Base-by-base conservation (phyloP, 2,329 filamentous ascomycete genomes). In the Aspergillus piperis region DNA sequence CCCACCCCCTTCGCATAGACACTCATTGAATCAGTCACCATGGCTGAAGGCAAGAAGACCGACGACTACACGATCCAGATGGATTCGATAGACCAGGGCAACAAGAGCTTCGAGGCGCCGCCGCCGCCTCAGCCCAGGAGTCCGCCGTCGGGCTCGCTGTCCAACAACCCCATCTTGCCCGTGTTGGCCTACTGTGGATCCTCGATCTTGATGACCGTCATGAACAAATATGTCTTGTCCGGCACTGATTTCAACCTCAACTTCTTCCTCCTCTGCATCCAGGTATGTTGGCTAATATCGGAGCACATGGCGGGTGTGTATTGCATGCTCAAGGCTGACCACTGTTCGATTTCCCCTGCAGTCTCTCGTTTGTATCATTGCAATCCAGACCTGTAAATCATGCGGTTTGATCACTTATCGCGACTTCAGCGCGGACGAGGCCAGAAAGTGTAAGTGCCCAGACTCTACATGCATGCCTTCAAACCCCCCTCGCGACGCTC, bases 181-280 rank as follows among this genome's bases (percentile, higher is more conserved):
- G 90, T 99, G 70, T 74, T 96, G 66, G 87, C 91, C 52, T 99
- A 99, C 83, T 99, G 95, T 78, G 83, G 90, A 71, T 91, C 94
- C 56, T 97, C 93, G n/a, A 99, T 99, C 74, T 86, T 94, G 77
- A 99, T 99, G 95, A 99, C 95, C 7, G 91, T 97, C n/a, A 95
- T 96, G 77, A 99, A 99, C 82, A 99, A 99, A 84, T 99, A 96
- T 77, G 93, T 97, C 64, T 87, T 99, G 50, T 97, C 92, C 7
- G 95, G 95, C 62, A 84, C 85, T 54, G 86, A 89, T 67, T 99
- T 96, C 86, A 99, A 99, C 80, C 81, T 99, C 71, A 96, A 96
- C 80, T 96, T 98, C 79, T 91, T 99, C 80, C 90, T 97, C 70
- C 86, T 99, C 62, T 89, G 87, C 63, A 85, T 98, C 62, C 95